phyloP scores from a whole-genome alignment of 495 filamentous ascomycete genomes.

The Penicillium chermesinum region DNA sequence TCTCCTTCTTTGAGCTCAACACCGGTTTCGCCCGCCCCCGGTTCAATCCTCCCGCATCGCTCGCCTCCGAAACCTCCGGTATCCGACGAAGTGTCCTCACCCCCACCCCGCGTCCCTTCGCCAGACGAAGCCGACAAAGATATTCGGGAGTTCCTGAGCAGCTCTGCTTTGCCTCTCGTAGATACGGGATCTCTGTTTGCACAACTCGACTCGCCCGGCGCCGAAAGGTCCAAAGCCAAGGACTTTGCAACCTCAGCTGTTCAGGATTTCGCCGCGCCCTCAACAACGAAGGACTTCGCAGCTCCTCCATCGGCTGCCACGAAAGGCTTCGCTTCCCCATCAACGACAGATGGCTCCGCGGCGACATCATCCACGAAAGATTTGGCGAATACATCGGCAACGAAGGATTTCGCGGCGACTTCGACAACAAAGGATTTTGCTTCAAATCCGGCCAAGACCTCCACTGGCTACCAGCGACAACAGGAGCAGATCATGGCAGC shows the following conservation, averaged over 20 bases:
- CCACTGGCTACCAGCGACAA: constrained; percentile 73
- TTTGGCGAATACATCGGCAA: background rate
- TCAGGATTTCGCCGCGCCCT: background rate
- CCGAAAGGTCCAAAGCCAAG: background rate
- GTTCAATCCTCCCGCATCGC: constrained; percentile 38
- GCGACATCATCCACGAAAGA: constrained; percentile 14
- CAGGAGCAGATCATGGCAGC: constrained; percentile 74
- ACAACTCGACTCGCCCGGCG: constrained; percentile 8
- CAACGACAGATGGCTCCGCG: constrained; percentile 23
- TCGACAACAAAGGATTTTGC: background rate
- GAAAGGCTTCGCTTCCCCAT: background rate
- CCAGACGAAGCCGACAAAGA: constrained; percentile 12
- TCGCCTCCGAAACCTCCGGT: constrained; percentile 42
- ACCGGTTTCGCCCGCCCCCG: constrained; percentile 29
- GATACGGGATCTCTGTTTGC: background rate
- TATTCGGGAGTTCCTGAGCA: background rate
- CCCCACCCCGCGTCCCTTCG: constrained; percentile 49
- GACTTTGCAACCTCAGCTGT: background rate
- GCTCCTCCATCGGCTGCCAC: background rate
- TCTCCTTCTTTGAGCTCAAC: constrained; percentile 5
- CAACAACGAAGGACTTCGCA: background rate
- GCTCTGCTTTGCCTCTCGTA: background rate
- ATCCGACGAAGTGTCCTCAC: constrained; percentile 36
- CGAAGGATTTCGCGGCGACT: background rate
- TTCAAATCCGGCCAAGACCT: constrained; percentile 18